Evolutionary conservation across 345 rosid species (phyloP).

Genomic region (Dovyalis caffra): DNA sequence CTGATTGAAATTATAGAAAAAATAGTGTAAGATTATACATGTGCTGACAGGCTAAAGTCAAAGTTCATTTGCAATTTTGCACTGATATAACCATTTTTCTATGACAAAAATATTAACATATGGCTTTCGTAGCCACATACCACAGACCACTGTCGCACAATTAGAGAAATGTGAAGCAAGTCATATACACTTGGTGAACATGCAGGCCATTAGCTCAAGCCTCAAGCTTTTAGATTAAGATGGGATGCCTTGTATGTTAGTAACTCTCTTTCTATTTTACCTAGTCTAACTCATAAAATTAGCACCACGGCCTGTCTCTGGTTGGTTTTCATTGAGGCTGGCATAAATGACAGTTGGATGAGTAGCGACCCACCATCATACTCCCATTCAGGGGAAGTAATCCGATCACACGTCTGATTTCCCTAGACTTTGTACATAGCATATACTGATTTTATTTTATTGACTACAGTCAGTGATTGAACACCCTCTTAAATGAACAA

Average conservation of each 20-base stretch:
- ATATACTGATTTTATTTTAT: neutral
- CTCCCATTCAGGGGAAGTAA: neutral
- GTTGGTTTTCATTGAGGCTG: neutral
- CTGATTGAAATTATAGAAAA: neutral
- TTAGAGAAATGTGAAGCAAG: neutral
- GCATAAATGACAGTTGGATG: neutral
- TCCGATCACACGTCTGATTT: neutral
- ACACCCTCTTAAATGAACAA: neutral
- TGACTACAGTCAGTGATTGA: neutral
- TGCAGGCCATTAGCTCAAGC: no score
- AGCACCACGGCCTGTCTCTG: neutral
- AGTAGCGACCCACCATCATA: neutral
- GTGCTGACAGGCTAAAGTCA: no score
- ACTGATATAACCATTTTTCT: no score
- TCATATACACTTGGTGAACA: neutral
- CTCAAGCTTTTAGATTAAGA: no score
- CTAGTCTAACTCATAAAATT: neutral
- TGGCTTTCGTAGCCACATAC: neutral
- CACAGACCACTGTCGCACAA: neutral
- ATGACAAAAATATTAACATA: neutral
- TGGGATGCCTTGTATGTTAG: neutral
- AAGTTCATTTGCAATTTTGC: no score
- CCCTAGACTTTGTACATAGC: neutral
- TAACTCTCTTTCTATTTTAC: neutral
- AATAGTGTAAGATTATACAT: no score